phyloP scores from a whole-genome alignment of 2,329 filamentous ascomycete genomes.

The Cercospora sojina region DNA sequence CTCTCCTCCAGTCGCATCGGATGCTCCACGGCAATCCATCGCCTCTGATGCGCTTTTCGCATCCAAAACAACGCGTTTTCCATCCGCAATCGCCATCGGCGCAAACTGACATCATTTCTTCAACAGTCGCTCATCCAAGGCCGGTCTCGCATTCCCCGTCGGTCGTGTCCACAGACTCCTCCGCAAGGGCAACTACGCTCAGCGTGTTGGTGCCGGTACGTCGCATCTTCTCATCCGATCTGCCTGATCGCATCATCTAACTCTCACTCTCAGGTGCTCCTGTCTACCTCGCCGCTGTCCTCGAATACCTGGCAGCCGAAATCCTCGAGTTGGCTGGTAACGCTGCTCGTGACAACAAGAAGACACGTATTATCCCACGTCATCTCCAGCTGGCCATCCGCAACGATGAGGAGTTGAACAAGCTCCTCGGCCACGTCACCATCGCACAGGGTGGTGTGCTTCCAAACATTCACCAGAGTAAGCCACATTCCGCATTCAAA shows the following conservation, averaged over 20 bases:
- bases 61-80: constrained; percentile 35
- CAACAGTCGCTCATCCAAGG: constrained; percentile 92
- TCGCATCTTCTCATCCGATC: constrained; percentile 24
- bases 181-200: constrained; percentile 98
- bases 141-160: constrained; percentile 97
- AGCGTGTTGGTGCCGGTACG: constrained; percentile 94
- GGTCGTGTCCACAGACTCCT: constrained; percentile 99
- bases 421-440: constrained; percentile 92
- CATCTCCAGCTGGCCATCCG: constrained; percentile 97
- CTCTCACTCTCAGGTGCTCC: constrained; percentile 25
- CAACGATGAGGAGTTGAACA: constrained; percentile 98
- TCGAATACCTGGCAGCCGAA: constrained; percentile 97
- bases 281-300: constrained; percentile 85
- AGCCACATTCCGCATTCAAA: constrained; percentile 39
- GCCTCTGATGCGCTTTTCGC: constrained; percentile 46
- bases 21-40: constrained; percentile 26
- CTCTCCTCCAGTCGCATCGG: constrained; percentile 18
- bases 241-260: constrained; percentile 22
- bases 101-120: constrained; percentile 44
- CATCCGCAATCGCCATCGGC: constrained; percentile 24
- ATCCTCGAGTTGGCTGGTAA: constrained; percentile 97
- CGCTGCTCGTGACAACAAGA: constrained; percentile 98
- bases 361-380: constrained; percentile 98
- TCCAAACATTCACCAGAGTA: constrained; percentile 97
- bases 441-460: constrained; percentile 97